A percentile compares a stretch with the other conserved stretches of the same genome.
Evolutionary conservation across 345 rosid species (phyloP).

Genomic region (Sisymbrium altissimum): DNA sequence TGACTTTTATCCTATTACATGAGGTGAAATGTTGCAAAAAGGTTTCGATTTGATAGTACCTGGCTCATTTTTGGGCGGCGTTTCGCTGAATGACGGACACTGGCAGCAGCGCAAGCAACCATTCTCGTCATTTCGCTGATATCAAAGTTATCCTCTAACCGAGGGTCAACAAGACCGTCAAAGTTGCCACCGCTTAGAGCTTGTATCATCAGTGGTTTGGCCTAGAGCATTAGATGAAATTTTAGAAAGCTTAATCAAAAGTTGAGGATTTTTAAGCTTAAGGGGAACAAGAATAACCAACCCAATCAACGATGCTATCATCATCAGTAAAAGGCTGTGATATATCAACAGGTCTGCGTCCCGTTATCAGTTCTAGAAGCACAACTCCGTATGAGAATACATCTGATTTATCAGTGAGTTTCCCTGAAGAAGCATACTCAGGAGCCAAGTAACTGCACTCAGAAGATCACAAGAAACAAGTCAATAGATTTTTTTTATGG

Average conservation of each 20-base stretch:
- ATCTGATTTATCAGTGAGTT: constrained; percentile 84
- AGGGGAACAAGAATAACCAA: constrained; percentile 9
- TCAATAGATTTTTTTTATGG: background rate
- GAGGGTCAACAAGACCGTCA: constrained; percentile 52
- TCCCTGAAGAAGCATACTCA: constrained; percentile 84
- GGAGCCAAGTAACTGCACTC: constrained; percentile 78
- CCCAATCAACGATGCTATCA: constrained; percentile 92
- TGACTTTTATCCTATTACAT: background rate
- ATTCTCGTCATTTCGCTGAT: constrained; percentile 55
- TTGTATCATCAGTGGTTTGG: constrained; percentile 63
- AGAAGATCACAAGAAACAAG: background rate
- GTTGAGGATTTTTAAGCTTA: background rate
- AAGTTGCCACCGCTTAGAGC: constrained; percentile 55
- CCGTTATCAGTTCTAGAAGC: constrained; percentile 83
- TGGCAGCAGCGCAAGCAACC: constrained; percentile 81
- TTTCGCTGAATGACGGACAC: constrained; percentile 74
- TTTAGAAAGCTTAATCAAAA: background rate
- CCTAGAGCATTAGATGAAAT: constrained; percentile 37
- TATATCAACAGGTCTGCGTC: constrained; percentile 63
- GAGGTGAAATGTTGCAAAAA: too few species aligned
- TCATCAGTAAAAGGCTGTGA: constrained; percentile 56
- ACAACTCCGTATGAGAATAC: constrained; percentile 88
- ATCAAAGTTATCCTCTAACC: constrained; percentile 46
- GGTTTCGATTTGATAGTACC: constrained; percentile 39
- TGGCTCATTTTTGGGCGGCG: constrained; percentile 80